Conservation (phyloP, 768 basidiomycete genomes). For the Macrocybe gigantea region DNA sequence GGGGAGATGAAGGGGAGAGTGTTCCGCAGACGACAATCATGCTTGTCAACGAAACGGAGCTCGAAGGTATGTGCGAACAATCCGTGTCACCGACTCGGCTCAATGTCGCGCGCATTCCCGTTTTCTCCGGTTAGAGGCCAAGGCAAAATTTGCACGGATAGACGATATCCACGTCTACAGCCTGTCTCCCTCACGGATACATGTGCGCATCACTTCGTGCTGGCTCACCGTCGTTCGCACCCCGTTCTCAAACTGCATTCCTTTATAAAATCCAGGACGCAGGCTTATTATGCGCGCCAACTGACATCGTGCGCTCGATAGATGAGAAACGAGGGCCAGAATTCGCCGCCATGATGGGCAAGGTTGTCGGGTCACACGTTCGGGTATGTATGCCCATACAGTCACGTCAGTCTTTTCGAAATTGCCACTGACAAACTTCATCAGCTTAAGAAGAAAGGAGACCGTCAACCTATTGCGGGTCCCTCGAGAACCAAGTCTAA, state of each 20-base stretch:
- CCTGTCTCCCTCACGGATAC: constrained; percentile 58
- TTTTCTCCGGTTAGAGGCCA: constrained; percentile 37
- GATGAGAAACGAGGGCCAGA: constrained; percentile 39
- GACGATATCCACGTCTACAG: constrained; percentile 64
- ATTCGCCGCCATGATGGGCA: constrained; percentile 38
- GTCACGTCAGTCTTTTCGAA: background rate
- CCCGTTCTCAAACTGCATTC: background rate
- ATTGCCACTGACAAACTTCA: background rate
- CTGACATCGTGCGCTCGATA: constrained; percentile 29
- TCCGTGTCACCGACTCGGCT: background rate
- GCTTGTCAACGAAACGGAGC: constrained; percentile 55
- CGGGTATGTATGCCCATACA: constrained; percentile 27
- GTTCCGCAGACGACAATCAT: constrained; percentile 44
- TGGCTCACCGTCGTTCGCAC: background rate
- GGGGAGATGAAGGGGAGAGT: constrained; percentile 34
- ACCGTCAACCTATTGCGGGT: constrained; percentile 35
- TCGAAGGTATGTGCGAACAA: constrained; percentile 47
- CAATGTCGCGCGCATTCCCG: background rate
- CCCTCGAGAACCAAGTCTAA: constrained; percentile 29
- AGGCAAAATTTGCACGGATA: constrained; percentile 45
- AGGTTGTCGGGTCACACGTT: constrained; percentile 38
- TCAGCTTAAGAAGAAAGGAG: constrained; percentile 12
- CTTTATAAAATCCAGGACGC: constrained; percentile 30
- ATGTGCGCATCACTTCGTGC: constrained; percentile 32
- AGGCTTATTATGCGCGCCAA: constrained; percentile 35